phyloP scores from a whole-genome alignment of 257 asterid species.

The Przewalskia tangutica region DNA sequence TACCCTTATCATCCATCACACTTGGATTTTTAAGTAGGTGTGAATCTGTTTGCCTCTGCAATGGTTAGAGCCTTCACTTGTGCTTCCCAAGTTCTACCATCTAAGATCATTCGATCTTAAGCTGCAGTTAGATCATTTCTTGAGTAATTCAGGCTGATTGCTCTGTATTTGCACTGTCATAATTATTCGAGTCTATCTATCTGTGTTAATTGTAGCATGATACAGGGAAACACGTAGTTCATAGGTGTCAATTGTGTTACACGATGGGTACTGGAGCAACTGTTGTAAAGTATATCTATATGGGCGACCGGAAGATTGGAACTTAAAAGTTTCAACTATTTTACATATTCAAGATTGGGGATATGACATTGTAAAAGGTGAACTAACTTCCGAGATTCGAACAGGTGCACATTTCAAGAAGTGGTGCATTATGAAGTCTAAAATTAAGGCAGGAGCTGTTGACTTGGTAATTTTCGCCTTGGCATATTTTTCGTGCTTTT shows the following conservation, averaged over 20 bases:
- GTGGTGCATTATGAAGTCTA: constrained; percentile 89
- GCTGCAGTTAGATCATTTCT: neutral
- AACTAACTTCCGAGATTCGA: constrained; percentile 1
- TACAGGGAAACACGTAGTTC: neutral
- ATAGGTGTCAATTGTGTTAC: neutral
- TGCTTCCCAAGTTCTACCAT: neutral
- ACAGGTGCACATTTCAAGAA: constrained; percentile 87
- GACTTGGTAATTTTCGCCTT: constrained; percentile 45
- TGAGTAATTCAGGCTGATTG: neutral
- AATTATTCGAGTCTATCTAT: neutral
- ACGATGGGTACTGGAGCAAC: neutral
- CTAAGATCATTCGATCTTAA: neutral
- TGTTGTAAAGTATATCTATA: neutral
- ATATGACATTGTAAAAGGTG: neutral
- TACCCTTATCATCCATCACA: neutral
- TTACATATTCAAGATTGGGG: neutral
- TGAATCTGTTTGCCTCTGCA: neutral
- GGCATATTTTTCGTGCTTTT: neutral
- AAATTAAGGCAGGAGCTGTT: constrained; percentile 59
- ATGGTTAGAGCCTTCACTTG: neutral
- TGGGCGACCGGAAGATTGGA: no score
- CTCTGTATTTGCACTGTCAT: neutral
- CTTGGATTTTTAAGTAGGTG: neutral
- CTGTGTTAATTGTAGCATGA: neutral
- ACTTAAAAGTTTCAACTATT: neutral